Conservation (phyloP, 2,329 filamentous ascomycete genomes). For the Didymosphaeria variabile region DNA sequence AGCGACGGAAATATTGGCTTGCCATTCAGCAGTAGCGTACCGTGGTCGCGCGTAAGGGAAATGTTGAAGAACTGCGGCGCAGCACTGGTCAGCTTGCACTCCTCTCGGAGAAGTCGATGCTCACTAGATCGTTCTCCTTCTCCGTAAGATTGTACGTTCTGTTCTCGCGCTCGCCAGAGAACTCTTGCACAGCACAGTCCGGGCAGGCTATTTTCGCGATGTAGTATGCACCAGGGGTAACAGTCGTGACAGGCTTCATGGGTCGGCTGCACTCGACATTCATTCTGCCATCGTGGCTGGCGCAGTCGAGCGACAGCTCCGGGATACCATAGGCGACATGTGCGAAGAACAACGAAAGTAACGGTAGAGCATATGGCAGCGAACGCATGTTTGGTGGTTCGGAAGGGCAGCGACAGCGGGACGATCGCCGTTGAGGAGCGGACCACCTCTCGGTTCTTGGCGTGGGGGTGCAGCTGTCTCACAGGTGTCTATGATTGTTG, state of each 20-base stretch:
- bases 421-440: conserved; percentile 13
- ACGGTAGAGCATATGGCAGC: conserved; percentile 18
- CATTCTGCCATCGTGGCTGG: conserved; percentile 14
- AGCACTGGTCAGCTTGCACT: conserved; percentile 10
- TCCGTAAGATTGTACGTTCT: conserved; percentile 20
- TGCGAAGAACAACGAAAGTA: conserved; percentile 23
- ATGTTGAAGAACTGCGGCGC: conserved; percentile 41
- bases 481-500: background rate
- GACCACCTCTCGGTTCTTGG: background rate
- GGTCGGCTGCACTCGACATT: conserved; percentile 33
- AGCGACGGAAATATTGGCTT: conserved; percentile 37
- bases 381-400: conserved; percentile 22
- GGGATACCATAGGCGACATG: conserved; percentile 15
- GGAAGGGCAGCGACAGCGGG: conserved; percentile 17
- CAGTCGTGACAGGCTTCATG: conserved; percentile 33
- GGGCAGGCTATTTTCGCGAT: conserved; percentile 43
- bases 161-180: conserved; percentile 13
- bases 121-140: conserved; percentile 37
- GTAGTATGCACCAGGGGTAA: conserved; percentile 38
- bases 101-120: conserved; percentile 16
- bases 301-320: conserved; percentile 29
- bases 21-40: conserved; percentile 37
- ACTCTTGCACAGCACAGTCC: conserved; percentile 33
- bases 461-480: conserved; percentile 7
- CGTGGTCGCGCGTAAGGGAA: conserved; percentile 39